Evolutionary conservation across 148 eudicot species (phyloP), one percentile per base, ranked within the genome.

Genomic region (Rhododendron mucronatum): DNA sequence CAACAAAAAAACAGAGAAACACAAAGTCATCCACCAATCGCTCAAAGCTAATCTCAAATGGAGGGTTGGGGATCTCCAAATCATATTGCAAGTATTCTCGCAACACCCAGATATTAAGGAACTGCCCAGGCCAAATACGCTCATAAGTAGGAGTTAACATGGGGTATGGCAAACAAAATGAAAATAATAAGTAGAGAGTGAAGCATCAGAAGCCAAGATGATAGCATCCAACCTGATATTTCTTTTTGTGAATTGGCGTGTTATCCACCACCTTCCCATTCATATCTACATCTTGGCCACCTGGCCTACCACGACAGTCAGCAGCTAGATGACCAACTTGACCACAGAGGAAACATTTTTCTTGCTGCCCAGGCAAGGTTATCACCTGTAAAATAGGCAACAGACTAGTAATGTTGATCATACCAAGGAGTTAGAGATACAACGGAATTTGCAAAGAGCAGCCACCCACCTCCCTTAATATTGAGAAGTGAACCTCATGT

Each of bases 321-420:
- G 98, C 95, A n/a, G 99, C 99, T 80, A 97, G 83, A 91, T 97
- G 99, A 86, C 98, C 99, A 86, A 75, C 94, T 93, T 95, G 96
- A 83, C 98, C 98, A 86, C 99, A 97, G 59, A 78, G 88, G 88
- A 94, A 97, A 87, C 99, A 97, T 84, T 95, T 97, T 80, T 94
- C 99, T 90, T 95, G 96, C 81, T 91, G 96, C 55, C 95, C 94
- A 91, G 99, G 98, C 79, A 91, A 84, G 87, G 91, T 91, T 80
- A 97, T 91, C 65, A 97, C 96, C 99, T 97, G 86, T 67, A 82
- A 4, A 88, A 78, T 28, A 69, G 78, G 30, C 45, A 79, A 82
- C 69, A 67, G 69, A 33, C 16, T 0, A 55, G 11, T 2, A 26
- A 18, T 2, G 20, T 53, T 77, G 45, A 7, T 76, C 41, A 59